Evolutionary conservation across 2,329 filamentous ascomycete genomes (phyloP), one percentile per base, ranked within the genome.

Genomic region (Cercospora janseana): DNA sequence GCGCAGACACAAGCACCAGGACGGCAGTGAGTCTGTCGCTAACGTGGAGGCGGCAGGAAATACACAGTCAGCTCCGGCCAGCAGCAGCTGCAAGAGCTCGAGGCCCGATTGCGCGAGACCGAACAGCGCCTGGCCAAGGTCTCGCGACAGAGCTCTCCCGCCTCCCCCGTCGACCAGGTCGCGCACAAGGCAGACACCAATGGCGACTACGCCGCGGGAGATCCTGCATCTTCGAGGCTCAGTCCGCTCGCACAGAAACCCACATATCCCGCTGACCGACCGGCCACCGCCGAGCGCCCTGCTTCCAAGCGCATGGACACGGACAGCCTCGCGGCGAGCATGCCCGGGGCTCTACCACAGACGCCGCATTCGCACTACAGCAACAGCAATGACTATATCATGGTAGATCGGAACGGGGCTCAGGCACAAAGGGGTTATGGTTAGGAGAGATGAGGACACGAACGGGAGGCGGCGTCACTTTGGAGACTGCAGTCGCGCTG

Each of bases 81-180:
- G 48, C 81, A 83, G 56, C 88, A 96, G 71, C 85, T 97, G 60
- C 85, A 95, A 70, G 83, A 85, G 49, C 84, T 97, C 63, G 89
- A 96, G 72, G 83, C 83, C 45, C 85, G 84, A 61, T 82, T 97
- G 62, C 85, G 83, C 61, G 89, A 90, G 64, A 89, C 93, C 71
- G 91, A 96, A 72, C 79, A 86, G 60, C 85, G 86, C 35, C 79
- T 97, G 35, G 66, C 66, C 12, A 61, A 66, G 32, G 70, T 58
- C 49, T 64, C 57, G 38, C 58, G 56, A 46, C 55, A 55, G 43
- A 57, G 52, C 38, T 63, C 64, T 15, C 62, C 63, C 2, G 53
- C 63, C 7, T 56, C 57, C 34, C 51, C 37, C 29, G 55, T 50
- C 21, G 29, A 55, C 40, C 52, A 58, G 16, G 49, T 50, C 23